Conservation (phyloP, 1,284 basidiomycete genomes). For the Salmacisia buchloeana region DNA sequence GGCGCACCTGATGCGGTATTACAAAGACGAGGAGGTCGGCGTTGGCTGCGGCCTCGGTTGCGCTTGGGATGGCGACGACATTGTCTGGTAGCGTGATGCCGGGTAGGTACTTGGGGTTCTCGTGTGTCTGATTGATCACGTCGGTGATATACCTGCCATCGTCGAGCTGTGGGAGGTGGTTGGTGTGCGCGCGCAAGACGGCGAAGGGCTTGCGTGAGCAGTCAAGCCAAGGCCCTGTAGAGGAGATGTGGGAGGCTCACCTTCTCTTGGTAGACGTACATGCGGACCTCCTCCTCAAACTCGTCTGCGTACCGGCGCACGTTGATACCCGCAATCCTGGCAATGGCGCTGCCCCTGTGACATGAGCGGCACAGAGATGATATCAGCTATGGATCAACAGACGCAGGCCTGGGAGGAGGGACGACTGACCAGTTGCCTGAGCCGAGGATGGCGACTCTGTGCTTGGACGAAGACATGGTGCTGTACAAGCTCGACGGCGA, state of each 20-base stretch:
- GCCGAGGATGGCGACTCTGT: conserved; percentile 59
- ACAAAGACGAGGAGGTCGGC: conserved; percentile 59
- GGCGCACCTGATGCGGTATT: conserved; percentile 54
- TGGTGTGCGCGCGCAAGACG: background rate
- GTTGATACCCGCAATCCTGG: conserved; percentile 57
- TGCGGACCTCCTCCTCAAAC: conserved; percentile 39
- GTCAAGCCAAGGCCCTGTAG: background rate
- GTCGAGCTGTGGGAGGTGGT: conserved; percentile 9
- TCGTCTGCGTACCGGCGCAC: conserved; percentile 52
- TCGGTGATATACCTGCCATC: conserved; percentile 58
- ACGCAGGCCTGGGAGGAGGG: background rate
- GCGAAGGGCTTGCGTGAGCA: conserved; percentile 37
- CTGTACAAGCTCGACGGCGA: too few species aligned
- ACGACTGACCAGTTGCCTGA: conserved; percentile 45
- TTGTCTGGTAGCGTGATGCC: conserved; percentile 57
- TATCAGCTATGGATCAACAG: background rate
- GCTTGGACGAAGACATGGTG: too few species aligned
- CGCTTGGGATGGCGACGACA: conserved; percentile 56
- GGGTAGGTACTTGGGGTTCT: conserved; percentile 58
- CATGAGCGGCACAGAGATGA: background rate
- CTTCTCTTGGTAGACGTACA: conserved; percentile 46
- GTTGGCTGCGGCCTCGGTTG: conserved; percentile 56
- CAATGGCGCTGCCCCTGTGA: conserved; percentile 57
- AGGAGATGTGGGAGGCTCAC: conserved; percentile 14
- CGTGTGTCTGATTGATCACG: conserved; percentile 58